Conservation (phyloP, 495 filamentous ascomycete genomes). For the Mytilinidion resinicola region DNA sequence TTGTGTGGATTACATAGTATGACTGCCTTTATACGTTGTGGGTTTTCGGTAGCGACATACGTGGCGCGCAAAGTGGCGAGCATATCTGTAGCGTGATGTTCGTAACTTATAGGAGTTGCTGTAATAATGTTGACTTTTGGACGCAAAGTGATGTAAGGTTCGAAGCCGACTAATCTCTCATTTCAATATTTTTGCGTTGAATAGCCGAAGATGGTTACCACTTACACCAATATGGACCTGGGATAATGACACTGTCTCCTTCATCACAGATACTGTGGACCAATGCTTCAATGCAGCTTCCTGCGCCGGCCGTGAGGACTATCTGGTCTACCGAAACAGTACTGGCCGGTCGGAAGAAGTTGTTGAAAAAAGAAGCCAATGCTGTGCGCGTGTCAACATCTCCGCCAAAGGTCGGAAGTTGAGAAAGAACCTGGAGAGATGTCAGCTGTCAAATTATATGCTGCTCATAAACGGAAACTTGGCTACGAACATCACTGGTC, state of each 20-base stretch:
- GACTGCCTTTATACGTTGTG: slow-evolving; percentile 41
- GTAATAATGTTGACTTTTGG: slow-evolving; percentile 19
- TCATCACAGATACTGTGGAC: slow-evolving; percentile 22
- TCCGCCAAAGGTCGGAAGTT: background rate
- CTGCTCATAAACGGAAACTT: too few species aligned
- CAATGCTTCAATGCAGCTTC: slow-evolving; percentile 16
- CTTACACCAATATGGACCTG: slow-evolving; percentile 22
- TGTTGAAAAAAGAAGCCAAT: slow-evolving; percentile 17
- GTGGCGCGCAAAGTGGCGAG: slow-evolving; percentile 17
- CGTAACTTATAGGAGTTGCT: slow-evolving; percentile 18
- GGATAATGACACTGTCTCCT: slow-evolving; percentile 22
- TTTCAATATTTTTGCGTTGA: background rate
- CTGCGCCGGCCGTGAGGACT: slow-evolving; percentile 17
- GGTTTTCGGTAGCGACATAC: slow-evolving; percentile 14
- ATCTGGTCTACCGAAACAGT: slow-evolving; percentile 12
- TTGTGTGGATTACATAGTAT: slow-evolving; percentile 58
- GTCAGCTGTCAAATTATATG: too few species aligned
- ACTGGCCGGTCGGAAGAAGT: slow-evolving; percentile 16
- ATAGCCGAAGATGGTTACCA: background rate
- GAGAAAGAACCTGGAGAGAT: too few species aligned
- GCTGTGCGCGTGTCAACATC: slow-evolving; percentile 7
- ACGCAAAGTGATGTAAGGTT: slow-evolving; percentile 6
- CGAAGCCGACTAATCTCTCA: slow-evolving; percentile 12
- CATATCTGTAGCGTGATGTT: slow-evolving; percentile 21
- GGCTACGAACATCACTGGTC: too few species aligned